Evolutionary conservation across 108 stramenopile species (phyloP).

Genomic region (Chaetoceros tenuissimus): DNA sequence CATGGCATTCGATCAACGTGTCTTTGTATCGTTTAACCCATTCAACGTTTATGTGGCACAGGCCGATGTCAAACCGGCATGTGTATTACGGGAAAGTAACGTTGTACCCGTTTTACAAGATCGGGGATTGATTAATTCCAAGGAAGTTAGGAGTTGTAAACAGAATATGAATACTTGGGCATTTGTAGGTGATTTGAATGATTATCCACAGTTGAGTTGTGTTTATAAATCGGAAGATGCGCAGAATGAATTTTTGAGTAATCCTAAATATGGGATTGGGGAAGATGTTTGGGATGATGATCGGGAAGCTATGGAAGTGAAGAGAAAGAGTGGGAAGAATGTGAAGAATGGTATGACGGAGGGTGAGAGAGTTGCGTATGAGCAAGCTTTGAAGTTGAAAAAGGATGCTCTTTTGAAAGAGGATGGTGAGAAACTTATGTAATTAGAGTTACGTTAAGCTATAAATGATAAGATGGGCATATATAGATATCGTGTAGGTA

Average conservation of each 20-base stretch:
- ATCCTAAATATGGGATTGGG: slow-evolving; percentile 88
- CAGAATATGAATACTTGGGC: slow-evolving; percentile 94
- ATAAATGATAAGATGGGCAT: too few relatives aligned
- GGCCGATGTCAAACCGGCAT: slow-evolving; percentile 94
- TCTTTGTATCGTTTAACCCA: slow-evolving; percentile 94
- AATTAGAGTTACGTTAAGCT: too few relatives aligned
- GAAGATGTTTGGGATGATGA: slow-evolving; percentile 92
- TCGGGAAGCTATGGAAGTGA: slow-evolving; percentile 14
- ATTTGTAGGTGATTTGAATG: slow-evolving; percentile 87
- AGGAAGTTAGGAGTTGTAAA: slow-evolving; percentile 84
- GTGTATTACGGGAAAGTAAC: slow-evolving; percentile 81
- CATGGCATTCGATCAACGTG: slow-evolving; percentile 92
- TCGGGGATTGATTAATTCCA: slow-evolving; percentile 68
- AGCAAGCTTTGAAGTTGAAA: background rate
- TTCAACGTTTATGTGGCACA: slow-evolving; percentile 94
- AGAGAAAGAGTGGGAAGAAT: slow-evolving; percentile 35
- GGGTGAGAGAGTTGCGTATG: slow-evolving; percentile 1
- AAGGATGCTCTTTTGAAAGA: too few relatives aligned
- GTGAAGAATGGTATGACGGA: slow-evolving; percentile 69
- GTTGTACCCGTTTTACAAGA: slow-evolving; percentile 79
- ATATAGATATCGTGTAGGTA: too few relatives aligned
- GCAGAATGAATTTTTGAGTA: slow-evolving; percentile 91
- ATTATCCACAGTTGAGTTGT: slow-evolving; percentile 87
- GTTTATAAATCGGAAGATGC: slow-evolving; percentile 94
- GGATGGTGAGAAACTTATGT: too few relatives aligned